Evolutionary conservation across 176 grass and related monocot species (phyloP).

Genomic region (Ensete ventricosum): DNA sequence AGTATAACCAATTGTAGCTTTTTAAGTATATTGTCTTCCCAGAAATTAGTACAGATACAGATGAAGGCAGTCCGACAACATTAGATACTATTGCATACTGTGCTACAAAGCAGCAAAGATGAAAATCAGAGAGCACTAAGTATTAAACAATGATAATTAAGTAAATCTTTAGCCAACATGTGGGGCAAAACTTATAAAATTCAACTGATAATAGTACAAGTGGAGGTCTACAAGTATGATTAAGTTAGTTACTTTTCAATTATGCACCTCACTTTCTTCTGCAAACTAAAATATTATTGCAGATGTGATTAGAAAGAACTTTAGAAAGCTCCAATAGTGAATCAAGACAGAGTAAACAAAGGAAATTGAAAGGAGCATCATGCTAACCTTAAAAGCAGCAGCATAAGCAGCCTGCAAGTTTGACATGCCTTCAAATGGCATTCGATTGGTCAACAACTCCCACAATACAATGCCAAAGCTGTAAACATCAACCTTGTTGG

Average conservation of each 20-base stretch:
- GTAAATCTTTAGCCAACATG: too few relatives aligned
- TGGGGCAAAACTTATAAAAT: too few relatives aligned
- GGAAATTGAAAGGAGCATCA: background rate
- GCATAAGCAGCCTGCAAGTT: constrained; percentile 99
- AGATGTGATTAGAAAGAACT: background rate
- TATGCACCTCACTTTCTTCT: background rate
- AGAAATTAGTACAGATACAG: too few relatives aligned
- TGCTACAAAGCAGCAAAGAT: too few relatives aligned
- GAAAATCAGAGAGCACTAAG: too few relatives aligned
- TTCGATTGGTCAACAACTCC: constrained; percentile 93
- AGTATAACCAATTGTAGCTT: too few relatives aligned
- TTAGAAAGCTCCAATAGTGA: background rate
- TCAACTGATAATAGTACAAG: background rate
- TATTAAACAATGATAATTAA: too few relatives aligned
- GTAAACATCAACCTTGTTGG: constrained; percentile 99
- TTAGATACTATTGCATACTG: background rate
- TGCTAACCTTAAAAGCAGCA: constrained; percentile 84
- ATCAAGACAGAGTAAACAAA: background rate
- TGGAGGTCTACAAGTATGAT: background rate
- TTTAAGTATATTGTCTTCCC: too few relatives aligned
- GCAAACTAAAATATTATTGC: background rate
- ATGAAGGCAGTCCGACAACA: background rate
- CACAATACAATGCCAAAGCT: constrained; percentile 98
- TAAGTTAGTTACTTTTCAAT: background rate
- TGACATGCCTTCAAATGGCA: constrained; percentile 99